phyloP scores from a whole-genome alignment of 805 yeast genomes.

The Starmerella powellii region DNA sequence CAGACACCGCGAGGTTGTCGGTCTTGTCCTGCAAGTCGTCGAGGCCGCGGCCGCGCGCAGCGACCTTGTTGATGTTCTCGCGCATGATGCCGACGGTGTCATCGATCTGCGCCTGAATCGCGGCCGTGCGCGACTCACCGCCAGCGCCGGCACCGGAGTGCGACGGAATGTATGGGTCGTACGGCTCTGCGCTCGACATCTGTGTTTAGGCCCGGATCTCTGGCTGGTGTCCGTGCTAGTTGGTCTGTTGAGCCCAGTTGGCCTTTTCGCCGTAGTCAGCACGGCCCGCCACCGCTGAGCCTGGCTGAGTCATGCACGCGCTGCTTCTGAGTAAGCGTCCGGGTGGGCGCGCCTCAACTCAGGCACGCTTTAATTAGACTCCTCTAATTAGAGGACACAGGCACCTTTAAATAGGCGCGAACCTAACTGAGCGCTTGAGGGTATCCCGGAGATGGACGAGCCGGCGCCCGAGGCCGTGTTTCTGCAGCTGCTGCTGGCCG shows the following conservation, averaged over 20 bases:
- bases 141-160: slow-evolving; percentile 16
- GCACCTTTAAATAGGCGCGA: no score
- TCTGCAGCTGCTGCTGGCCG: slow-evolving; percentile 8
- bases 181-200: slow-evolving; percentile 72
- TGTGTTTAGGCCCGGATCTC: no score
- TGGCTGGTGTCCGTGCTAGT: no score
- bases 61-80: slow-evolving; percentile 89
- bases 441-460: background rate
- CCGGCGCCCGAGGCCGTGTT: background rate
- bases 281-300: background rate
- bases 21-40: slow-evolving; percentile 89
- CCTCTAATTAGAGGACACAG: no score
- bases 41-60: slow-evolving; percentile 86
- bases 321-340: no score
- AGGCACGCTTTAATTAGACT: no score
- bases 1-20: slow-evolving; percentile 79
- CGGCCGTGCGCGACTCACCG: slow-evolving; percentile 46
- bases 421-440: no score
- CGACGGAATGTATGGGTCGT: slow-evolving; percentile 70
- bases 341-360: no score
- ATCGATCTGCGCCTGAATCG: slow-evolving; percentile 82
- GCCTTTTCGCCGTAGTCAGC: background rate
- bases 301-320: no score
- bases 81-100: slow-evolving; percentile 97
- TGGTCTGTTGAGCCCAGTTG: no score